Evolutionary conservation across 352 stramenopile species (phyloP), one percentile per base, ranked within the genome.

Genomic region (Phytophthora pini): DNA sequence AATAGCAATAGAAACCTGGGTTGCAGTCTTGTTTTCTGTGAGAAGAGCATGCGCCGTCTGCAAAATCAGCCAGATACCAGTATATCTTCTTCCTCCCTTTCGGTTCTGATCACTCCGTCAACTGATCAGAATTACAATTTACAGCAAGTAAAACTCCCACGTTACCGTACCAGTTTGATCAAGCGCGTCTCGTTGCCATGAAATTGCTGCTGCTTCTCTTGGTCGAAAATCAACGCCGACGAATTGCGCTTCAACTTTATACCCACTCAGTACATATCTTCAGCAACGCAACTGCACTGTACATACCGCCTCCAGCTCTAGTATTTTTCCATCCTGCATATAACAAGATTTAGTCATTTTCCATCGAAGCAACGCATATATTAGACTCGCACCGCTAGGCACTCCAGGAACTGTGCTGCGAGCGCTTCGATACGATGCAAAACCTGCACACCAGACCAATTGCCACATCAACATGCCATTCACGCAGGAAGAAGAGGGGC

Each of bases 61-160:
- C 24, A 95, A 77, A 5, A 95, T 80, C 40, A 95, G 64, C 88
- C 88, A 95, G 8, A 91, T 84, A 0, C 81, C 79, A 3, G 88
- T 94, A 54, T 94, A 95, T 72, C 89, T 90, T 17, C 86, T 69
- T n/a, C 84, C 86, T 36, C 86, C 80, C 24, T 68, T 68, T 38
- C 80, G 75, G 46, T 82, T 92, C 88, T 93, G 39, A 53, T 24
- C 27, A 13, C 11, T 22, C 12, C 11, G 45, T 41, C 10, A 32
- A n/a, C 55, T 40, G 5, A 47, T 49, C 43, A 55, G 44, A 5
- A 9, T 31, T 12, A n/a, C 11, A 45, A 47, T 32, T 13, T 40
- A 13, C 22, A 9, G n/a, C 2, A 36, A 54, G 24, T 1, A 17
- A 7, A 5, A 36, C 13, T 29, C 5, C 5, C 1, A 52, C 27